A percentile compares a stretch with the other conserved stretches of the same genome.
phyloP scores from a whole-genome alignment of 1,284 basidiomycete species.

The Heterobasidion occidentale region DNA sequence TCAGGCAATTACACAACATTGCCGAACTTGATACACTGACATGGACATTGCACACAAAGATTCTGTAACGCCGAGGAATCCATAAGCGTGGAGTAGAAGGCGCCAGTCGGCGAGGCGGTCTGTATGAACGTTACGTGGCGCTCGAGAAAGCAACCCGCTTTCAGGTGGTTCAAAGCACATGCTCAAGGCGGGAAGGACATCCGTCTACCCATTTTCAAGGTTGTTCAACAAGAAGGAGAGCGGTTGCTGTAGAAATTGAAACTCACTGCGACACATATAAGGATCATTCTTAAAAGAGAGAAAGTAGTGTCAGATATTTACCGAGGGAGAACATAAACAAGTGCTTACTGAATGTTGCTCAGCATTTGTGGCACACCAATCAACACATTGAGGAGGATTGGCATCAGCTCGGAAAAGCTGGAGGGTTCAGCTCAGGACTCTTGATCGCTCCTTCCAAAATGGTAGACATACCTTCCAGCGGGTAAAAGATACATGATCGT shows the following conservation, averaged over 20 bases:
- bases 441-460: background rate
- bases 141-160: slow-evolving; percentile 43
- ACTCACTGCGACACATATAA: slow-evolving; percentile 43
- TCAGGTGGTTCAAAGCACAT: slow-evolving; percentile 51
- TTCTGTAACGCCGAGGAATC: slow-evolving; percentile 52
- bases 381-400: slow-evolving; percentile 50
- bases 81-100: slow-evolving; percentile 59
- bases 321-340: slow-evolving; percentile 6
- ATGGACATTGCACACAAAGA: slow-evolving; percentile 40
- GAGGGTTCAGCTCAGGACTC: no score
- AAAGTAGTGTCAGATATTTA: background rate
- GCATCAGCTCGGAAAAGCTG: slow-evolving; percentile 61
- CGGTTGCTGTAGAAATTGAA: background rate
- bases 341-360: slow-evolving; percentile 37
- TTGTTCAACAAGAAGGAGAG: background rate
- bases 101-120: slow-evolving; percentile 42
- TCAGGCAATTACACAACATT: background rate
- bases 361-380: slow-evolving; percentile 41
- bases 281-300: slow-evolving; percentile 30
- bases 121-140: slow-evolving; percentile 54
- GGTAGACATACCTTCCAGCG: slow-evolving; percentile 28
- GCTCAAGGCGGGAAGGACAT: slow-evolving; percentile 39
- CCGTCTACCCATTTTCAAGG: slow-evolving; percentile 28
- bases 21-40: slow-evolving; percentile 24
- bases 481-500: slow-evolving; percentile 39